A percentile compares a stretch with the other conserved stretches of the same genome.
Conservation (phyloP, 495 filamentous ascomycete species). For the Penicillium argentinense region DNA sequence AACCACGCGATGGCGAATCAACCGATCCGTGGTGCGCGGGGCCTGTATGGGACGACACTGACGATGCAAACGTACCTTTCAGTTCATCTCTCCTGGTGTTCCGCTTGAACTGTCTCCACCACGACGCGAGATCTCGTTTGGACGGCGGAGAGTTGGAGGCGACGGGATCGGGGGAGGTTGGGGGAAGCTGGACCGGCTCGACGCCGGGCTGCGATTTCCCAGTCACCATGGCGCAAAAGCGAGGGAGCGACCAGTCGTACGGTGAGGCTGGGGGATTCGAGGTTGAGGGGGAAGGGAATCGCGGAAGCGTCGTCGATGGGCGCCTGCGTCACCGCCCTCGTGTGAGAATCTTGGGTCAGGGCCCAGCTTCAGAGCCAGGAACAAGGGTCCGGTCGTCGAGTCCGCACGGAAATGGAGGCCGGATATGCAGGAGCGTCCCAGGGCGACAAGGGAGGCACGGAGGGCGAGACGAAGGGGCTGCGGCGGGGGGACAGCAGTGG, state of each 20-base stretch:
- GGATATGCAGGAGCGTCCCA: no score
- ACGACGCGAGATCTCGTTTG: constrained; percentile 79
- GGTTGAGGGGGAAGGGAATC: constrained; percentile 6
- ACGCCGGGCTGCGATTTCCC: constrained; percentile 43
- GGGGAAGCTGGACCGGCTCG: constrained; percentile 34
- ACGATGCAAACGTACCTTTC: constrained; percentile 58
- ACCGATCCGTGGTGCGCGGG: no score
- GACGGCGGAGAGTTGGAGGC: constrained; percentile 59
- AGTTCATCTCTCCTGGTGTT: constrained; percentile 71
- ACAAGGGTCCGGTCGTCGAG: no score
- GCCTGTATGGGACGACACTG: neutral
- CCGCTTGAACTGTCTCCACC: constrained; percentile 89
- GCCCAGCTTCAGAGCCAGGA: no score
- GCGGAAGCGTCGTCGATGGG: constrained; percentile 17
- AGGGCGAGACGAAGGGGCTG: no score
- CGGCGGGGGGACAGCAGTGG: no score
- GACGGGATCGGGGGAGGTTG: constrained; percentile 35
- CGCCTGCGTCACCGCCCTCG: constrained; percentile 39
- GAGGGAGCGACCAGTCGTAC: constrained; percentile 9
- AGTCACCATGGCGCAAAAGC: constrained; percentile 38
- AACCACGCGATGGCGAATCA: no score
- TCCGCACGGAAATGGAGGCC: no score
- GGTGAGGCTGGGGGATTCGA: neutral
- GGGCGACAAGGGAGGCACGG: no score
- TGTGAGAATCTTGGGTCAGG: constrained; percentile 38